These are phyloP conservation scores for Globisporangium alternatum DNA, from an alignment of 352 stramenopile species.

Conservation along the genomic window DNA sequence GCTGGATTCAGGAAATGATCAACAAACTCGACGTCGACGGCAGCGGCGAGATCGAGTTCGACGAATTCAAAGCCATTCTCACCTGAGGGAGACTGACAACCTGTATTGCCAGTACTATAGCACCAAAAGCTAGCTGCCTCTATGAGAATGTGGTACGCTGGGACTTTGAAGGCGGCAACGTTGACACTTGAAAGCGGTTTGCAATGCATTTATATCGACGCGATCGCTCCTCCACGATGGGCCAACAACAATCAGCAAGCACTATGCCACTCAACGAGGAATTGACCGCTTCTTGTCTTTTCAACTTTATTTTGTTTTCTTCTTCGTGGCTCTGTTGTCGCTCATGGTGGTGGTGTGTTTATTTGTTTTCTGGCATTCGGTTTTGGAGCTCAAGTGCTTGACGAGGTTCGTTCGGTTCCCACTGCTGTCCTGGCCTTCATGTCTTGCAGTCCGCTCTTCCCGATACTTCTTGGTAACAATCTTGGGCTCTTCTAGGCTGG, in stretches of 20 bases:
- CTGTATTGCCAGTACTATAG: not conserved
- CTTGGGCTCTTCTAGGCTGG: not conserved
- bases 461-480: not conserved
- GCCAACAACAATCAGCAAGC: too few relatives aligned
- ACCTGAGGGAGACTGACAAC: slow-evolving; percentile 32
- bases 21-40: slow-evolving; percentile 95
- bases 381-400: not conserved
- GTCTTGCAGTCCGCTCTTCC: not conserved
- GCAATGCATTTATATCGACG: too few relatives aligned
- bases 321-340: not conserved
- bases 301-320: not conserved
- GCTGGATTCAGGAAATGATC: slow-evolving; percentile 84
- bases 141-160: too few relatives aligned
- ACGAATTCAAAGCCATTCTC: slow-evolving; percentile 93
- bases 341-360: not conserved
- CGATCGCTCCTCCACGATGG: too few relatives aligned
- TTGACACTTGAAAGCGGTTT: too few relatives aligned
- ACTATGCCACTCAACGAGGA: too few relatives aligned
- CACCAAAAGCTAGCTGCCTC: too few relatives aligned
- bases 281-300: not conserved
- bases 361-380: not conserved
- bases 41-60: slow-evolving; percentile 95
- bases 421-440: not conserved
- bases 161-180: too few relatives aligned
- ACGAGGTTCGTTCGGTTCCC: not conserved